Evolutionary conservation across 1,139 yeast genomes (phyloP).

Genomic region (Candida sp.): DNA sequence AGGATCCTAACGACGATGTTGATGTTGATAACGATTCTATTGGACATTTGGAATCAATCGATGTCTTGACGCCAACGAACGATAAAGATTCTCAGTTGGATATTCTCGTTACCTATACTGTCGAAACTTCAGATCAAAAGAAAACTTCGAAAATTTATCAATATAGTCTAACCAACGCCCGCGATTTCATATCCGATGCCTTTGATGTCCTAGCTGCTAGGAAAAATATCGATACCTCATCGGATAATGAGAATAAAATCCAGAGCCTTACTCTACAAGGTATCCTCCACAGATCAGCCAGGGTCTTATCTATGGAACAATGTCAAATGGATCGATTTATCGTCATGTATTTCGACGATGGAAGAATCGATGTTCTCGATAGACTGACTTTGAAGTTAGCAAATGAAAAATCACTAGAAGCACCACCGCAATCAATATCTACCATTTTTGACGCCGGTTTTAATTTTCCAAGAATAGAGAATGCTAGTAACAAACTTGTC

Average conservation of each 20-base stretch:
- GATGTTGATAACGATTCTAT: constrained; percentile 5
- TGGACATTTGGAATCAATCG: constrained; percentile 24
- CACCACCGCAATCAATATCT: constrained; percentile 31
- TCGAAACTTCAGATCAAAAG: constrained; percentile 14
- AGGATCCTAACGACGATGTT: constrained; percentile 8
- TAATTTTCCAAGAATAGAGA: constrained; percentile 30
- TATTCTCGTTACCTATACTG: constrained; percentile 32
- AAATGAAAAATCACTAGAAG: constrained; percentile 6
- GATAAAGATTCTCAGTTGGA: constrained; percentile 32
- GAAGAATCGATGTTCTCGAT: constrained; percentile 40
- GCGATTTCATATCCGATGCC: constrained; percentile 23
- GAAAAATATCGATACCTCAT: constrained; percentile 14
- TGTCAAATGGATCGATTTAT: constrained; percentile 22
- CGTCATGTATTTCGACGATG: constrained; percentile 32
- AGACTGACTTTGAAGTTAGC: constrained; percentile 27
- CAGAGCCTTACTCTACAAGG: constrained; percentile 19
- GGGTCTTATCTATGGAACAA: constrained; percentile 17
- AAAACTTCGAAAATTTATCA: constrained; percentile 29
- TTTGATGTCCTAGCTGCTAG: constrained; percentile 31
- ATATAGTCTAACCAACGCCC: constrained; percentile 30
- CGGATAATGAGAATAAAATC: constrained; percentile 7
- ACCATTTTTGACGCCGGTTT: constrained; percentile 61
- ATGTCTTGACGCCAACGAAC: constrained; percentile 42
- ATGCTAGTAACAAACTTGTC: constrained; percentile 30
- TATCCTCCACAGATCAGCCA: constrained; percentile 18